These are phyloP conservation scores for Coemansia sp. DNA, from an alignment of 192 early-diverging fungal genomes.

Conservation along the genomic window DNA sequence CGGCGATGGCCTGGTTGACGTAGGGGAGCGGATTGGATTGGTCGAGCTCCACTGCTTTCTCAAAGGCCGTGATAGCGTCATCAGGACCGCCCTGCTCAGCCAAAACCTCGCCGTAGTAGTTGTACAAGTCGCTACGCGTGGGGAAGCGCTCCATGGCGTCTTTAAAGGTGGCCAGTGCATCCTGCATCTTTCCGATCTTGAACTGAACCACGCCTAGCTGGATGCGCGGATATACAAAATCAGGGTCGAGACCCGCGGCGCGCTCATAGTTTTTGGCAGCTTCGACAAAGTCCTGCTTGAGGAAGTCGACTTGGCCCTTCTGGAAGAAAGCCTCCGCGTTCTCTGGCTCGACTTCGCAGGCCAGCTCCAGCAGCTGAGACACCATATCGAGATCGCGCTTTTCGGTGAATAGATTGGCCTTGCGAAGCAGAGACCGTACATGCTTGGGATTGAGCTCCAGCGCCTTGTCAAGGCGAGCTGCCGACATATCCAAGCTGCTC, in stretches of 20 bases:
- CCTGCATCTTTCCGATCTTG: conserved; percentile 76
- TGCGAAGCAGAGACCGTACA: conserved; percentile 85
- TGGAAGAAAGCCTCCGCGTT: conserved; percentile 94
- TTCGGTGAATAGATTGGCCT: conserved; percentile 91
- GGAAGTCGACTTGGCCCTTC: conserved; percentile 62
- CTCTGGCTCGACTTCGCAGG: conserved; percentile 60
- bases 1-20: conserved; percentile 90
- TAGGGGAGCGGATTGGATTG: conserved; percentile 88
- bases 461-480: conserved; percentile 76
- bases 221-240: conserved; percentile 89
- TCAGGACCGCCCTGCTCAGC: conserved; percentile 80
- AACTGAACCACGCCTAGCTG: conserved; percentile 94
- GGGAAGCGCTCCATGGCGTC: conserved; percentile 77
- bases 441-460: conserved; percentile 74
- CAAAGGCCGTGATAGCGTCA: conserved; percentile 82
- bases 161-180: conserved; percentile 76
- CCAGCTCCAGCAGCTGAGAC: conserved; percentile 29
- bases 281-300: conserved; percentile 74
- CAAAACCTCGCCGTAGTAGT: conserved; percentile 96
- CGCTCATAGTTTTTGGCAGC: conserved; percentile 86
- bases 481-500: conserved; percentile 74
- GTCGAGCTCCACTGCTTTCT: conserved; percentile 84
- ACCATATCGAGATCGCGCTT: conserved; percentile 57
- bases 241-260: conserved; percentile 72
- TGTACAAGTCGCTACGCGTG: conserved; percentile 84